A percentile compares a stretch with the other conserved stretches of the same genome.
These are phyloP conservation scores for Dichotomopilus funicola DNA, from an alignment of 2,329 filamentous ascomycete species.

Conservation along the genomic window DNA sequence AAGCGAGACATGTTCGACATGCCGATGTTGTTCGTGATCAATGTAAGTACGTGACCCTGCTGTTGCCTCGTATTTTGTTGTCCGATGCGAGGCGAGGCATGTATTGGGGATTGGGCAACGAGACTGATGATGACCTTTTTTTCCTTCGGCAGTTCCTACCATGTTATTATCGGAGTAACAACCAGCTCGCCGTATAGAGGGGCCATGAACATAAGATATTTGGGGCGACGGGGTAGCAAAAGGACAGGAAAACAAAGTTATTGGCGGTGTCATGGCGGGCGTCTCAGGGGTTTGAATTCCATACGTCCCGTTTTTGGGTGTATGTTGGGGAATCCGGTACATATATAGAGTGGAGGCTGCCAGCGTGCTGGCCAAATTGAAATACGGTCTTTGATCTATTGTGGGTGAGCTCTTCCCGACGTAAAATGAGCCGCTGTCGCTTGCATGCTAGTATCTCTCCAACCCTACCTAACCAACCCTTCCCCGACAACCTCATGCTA, in stretches of 20 bases:
- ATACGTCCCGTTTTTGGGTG: not conserved
- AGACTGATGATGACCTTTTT: conserved; percentile 17
- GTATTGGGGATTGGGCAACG: not conserved
- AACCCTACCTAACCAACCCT: too few species aligned
- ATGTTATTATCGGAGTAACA: conserved; percentile 53
- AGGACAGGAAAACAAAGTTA: conserved; percentile 4
- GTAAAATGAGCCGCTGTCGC: not conserved
- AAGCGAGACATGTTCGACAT: conserved; percentile 97
- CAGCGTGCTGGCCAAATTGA: not conserved
- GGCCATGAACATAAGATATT: not conserved
- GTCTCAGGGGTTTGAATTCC: not conserved
- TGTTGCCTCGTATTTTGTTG: not conserved
- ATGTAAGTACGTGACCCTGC: conserved; percentile 57
- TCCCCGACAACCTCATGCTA: not conserved
- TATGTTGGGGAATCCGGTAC: not conserved
- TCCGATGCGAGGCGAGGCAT: too few species aligned
- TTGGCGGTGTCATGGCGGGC: conserved; percentile 5
- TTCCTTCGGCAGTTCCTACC: conserved; percentile 45
- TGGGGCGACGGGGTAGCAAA: conserved; percentile 5
- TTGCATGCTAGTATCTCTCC: too few species aligned
- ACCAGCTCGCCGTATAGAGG: conserved; percentile 48
- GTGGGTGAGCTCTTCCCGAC: too few species aligned
- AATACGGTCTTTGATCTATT: not conserved
- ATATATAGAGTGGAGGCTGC: not conserved
- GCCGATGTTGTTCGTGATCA: conserved; percentile 96